Evolutionary conservation across 345 rosid genomes (phyloP), one percentile per base, ranked within the genome.

Genomic region (Tarenaya hassleriana): DNA sequence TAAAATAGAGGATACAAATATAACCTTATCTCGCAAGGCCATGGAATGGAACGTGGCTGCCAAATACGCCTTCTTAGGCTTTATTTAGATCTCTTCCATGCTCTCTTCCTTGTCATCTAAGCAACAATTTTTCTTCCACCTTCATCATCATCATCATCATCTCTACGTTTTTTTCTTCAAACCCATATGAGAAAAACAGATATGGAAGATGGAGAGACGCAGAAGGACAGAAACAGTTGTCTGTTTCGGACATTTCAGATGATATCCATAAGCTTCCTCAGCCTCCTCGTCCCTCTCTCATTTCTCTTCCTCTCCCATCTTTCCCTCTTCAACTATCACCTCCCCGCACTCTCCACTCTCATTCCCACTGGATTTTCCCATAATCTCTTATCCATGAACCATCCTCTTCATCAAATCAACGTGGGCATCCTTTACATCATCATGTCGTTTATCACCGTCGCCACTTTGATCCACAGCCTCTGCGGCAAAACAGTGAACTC

Each of bases 291-390:
- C 18, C 95, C 91, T 13, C 82, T 86, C 17, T 80, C 86, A 1
- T 80, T 83, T 52, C 84, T 86, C 41, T 80, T 78, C 32, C 46
- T 86, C 1, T 75, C 86, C 45, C 70, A 86, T 34, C 70, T 86
- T 33, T 80, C 84, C 13, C 56, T 51, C 13, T 63, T 72, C 29
- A 60, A 33, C n/a, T 73, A 64, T 45, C 29, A 65, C 21, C 33
- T 70, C 8, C 44, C 5, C 50, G 5, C 45, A n/a, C 7, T 58
- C 18, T 55, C 75, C 7, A 55, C 67, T 10, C 64, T 10, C 46
- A 68, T 71, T 18, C 4, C 40, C 40, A 32, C 42, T 16, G 10
- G n/a, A n/a, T n/a, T n/a, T n/a, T n/a, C n/a, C n/a, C n/a, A n/a
- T n/a, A n/a, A n/a, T n/a, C n/a, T 47, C 37, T 54, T 37, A 14